These are phyloP conservation scores for Achaetomiella virescens DNA, from an alignment of 495 filamentous ascomycete genomes.

Conservation along the genomic window DNA sequence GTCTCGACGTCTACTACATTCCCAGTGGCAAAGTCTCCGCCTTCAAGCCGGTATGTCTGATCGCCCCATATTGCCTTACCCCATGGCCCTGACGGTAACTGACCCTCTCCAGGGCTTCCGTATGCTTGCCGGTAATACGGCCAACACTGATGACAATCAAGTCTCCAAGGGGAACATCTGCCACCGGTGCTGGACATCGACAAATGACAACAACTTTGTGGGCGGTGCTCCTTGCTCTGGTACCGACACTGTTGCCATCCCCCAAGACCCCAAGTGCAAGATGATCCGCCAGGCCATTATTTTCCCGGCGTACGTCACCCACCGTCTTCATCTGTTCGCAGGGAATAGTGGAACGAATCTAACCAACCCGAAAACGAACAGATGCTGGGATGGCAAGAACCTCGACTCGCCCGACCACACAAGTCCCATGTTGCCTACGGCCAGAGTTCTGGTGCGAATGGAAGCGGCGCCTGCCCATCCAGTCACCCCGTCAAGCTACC, in stretches of 20 bases:
- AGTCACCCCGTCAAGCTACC: conserved; percentile 59
- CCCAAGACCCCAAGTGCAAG: conserved; percentile 43
- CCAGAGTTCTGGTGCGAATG: conserved; percentile 39
- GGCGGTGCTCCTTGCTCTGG: conserved; percentile 43
- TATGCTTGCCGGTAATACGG: conserved; percentile 45
- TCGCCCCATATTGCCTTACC: conserved; percentile 3
- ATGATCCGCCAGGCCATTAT: conserved; percentile 56
- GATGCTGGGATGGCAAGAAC: conserved; percentile 50
- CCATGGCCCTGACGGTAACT: conserved; percentile 34
- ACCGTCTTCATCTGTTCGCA: not conserved
- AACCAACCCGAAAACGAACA: conserved; percentile 18
- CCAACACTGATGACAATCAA: conserved; percentile 43
- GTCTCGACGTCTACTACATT: conserved; percentile 41
- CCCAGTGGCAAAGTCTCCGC: conserved; percentile 45
- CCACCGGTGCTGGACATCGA: conserved; percentile 49
- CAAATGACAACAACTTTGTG: conserved; percentile 40
- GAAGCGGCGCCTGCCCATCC: conserved; percentile 52
- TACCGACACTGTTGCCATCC: conserved; percentile 53
- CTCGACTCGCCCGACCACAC: conserved; percentile 58
- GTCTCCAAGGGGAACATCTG: conserved; percentile 49
- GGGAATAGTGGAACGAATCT: not conserved
- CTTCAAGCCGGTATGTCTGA: conserved; percentile 49
- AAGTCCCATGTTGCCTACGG: conserved; percentile 59
- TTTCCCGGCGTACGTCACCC: conserved; percentile 36
- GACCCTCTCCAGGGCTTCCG: conserved; percentile 52